Evolutionary conservation across 1,284 basidiomycete genomes (phyloP), one percentile per base, ranked within the genome.

Genomic region (Pseudozyma hubeiensis): DNA sequence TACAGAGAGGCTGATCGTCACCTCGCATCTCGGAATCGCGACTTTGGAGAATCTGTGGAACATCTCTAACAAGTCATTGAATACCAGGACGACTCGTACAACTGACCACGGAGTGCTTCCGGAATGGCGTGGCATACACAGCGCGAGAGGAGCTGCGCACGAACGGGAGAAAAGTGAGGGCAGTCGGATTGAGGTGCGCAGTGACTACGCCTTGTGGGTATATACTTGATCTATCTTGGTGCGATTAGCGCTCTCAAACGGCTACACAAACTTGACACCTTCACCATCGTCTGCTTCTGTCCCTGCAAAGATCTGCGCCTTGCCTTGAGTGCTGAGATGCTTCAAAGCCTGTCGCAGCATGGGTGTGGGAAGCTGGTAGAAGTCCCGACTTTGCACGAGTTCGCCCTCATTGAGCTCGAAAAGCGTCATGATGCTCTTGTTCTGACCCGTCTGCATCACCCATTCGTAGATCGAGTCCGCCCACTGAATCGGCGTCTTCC

Each of bases 401-500:
- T 87, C 86, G n/a, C 87, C 87, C 53, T 88, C 86, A 0, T 85
- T 86, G 19, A 88, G 80, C 76, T 88, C 88, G 70, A 87, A 88
- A 51, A 88, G 85, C 0, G 88, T 88, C 85, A 88, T 85, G 77
- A 88, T 87, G 34, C 84, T 85, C 41, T 85, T 84, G 30, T 84
- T 86, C 67, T 87, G 84, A 0, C 88, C 88, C 30, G 86, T 87
- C 16, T 85, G 85, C n/a, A 84, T 84, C 48, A 88, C 87, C 87
- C 87, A 88, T 37, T 85, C 84, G 66, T 88, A 87, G 45, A 88
- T 87, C 16, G 85, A 53, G 17, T 84, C 77, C 2, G 85, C 87
- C 88, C 87, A 88, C 73, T 88, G 87, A 16, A 86, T 86, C 0
- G 87, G 87, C 61, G 85, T 86, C 31, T 84, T 84, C 88, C 88